Evolutionary conservation across 2,329 filamentous ascomycete genomes (phyloP), one percentile per base, ranked within the genome.

Genomic region (Alternaria gaisen): DNA sequence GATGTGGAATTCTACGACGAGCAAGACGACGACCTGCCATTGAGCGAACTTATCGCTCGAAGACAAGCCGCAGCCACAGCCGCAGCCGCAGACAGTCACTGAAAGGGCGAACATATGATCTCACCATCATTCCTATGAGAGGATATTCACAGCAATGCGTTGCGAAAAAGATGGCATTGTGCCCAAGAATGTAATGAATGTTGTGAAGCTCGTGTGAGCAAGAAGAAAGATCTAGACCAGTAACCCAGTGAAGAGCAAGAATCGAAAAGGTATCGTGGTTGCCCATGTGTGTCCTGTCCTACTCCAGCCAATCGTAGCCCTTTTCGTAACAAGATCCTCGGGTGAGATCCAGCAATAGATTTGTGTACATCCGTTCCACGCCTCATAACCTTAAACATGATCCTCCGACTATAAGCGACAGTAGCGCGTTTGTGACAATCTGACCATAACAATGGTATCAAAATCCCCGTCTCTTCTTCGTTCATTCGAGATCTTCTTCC

Each of bases 1-100:
- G 90, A 91, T 14, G 86, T 85, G 0, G 90, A 93, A 63, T 89
- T 89, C 47, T 86, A 87, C 28, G 87, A 88, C 62, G 83, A 85
- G 56, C 86, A 89, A 64, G 83, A 85, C 38, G 87, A 90, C 44
- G 88, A 93, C 68, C 80, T 94, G 14, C 91, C 91, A 0, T 79
- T 94, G 41, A 88, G 86, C 4, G 88, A 92, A 72, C 70, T 94
- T 14, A 78, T 93, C 44, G 72, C 71, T 24, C 61, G 72, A 20
- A 69, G 68, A 47, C 67, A 59, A 46, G 65, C 64, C 8, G 50
- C 62, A 9, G 56, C 62, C 8, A 47, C 62, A 9, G 56, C 62
- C 9, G 32, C 40, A 34, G 47, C 48, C 34, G 43, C 38, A 1
- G 58, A 64, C 43, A 58, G 36, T 30, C 32, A 34, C 43, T 46